Evolutionary conservation across 495 filamentous ascomycete species (phyloP).

Genomic region (Penicillium crystallinum): DNA sequence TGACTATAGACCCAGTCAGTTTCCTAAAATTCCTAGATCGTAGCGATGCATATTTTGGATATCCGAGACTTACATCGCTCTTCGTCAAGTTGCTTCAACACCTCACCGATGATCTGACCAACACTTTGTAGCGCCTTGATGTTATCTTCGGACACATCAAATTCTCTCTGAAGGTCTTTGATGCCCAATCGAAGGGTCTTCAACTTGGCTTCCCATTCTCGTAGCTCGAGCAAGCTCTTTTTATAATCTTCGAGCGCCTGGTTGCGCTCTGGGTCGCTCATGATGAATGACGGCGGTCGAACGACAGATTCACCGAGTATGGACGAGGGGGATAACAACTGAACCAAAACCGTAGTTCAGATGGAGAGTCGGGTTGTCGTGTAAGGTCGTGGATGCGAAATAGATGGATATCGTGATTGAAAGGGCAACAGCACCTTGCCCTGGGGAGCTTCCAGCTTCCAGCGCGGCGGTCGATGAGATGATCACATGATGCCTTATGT

Average conservation of each 20-base stretch:
- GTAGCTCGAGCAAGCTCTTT: conserved; percentile 86
- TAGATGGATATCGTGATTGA: conserved; percentile 14
- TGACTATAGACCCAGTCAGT: conserved; percentile 42
- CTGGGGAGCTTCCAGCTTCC: conserved; percentile 27
- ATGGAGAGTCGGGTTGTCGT: conserved; percentile 5
- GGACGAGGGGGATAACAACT: conserved; percentile 1
- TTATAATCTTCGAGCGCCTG: conserved; percentile 86
- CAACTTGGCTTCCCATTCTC: conserved; percentile 97
- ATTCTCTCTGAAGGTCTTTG: conserved; percentile 90
- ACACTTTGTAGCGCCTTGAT: conserved; percentile 99
- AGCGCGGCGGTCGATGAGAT: conserved; percentile 22
- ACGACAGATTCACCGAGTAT: conserved; percentile 1
- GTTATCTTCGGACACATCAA: conserved; percentile 96
- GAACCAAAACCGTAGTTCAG: background rate
- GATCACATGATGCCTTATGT: conserved; percentile 35
- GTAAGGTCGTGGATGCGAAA: conserved; percentile 5
- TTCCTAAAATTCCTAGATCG: background rate
- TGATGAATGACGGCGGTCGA: conserved; percentile 24
- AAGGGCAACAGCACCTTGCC: conserved; percentile 7
- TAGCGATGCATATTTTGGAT: background rate
- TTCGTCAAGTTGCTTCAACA: conserved; percentile 97
- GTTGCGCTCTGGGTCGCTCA: conserved; percentile 65
- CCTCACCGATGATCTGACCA: conserved; percentile 98
- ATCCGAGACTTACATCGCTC: conserved; percentile 70
- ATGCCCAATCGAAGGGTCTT: conserved; percentile 89